These are phyloP conservation scores for Colletotrichum scovillei DNA, from an alignment of 2,329 filamentous ascomycete genomes.

Conservation along the genomic window DNA sequence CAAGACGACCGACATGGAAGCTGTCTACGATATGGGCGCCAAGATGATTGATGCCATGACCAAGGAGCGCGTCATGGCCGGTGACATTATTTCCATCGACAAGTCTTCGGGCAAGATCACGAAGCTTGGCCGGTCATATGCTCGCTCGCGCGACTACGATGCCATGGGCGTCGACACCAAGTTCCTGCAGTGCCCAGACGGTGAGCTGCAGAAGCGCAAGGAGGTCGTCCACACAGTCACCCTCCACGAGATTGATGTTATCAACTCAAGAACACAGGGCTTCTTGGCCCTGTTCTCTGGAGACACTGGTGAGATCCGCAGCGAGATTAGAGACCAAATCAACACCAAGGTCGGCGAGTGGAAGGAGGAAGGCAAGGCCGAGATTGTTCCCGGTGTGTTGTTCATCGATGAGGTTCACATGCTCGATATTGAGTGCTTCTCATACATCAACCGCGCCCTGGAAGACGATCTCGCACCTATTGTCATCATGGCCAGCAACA, in stretches of 20 bases:
- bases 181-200: constrained; percentile 97
- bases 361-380: constrained; percentile 99
- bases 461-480: constrained; percentile 96
- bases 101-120: constrained; percentile 98
- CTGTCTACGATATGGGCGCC: constrained; percentile 98
- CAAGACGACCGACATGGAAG: constrained; percentile 99
- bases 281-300: constrained; percentile 98
- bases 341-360: constrained; percentile 99
- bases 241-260: constrained; percentile 98
- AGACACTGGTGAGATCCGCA: constrained; percentile 97
- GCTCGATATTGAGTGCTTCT: constrained; percentile 99
- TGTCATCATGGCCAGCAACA: constrained; percentile 99
- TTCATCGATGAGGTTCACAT: constrained; percentile 99
- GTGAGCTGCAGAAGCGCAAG: constrained; percentile 95
- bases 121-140: constrained; percentile 94
- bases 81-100: constrained; percentile 98
- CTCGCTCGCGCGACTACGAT: constrained; percentile 96
- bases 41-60: constrained; percentile 99
- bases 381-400: constrained; percentile 95
- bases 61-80: constrained; percentile 98
- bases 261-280: constrained; percentile 98
- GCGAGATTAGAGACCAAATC: constrained; percentile 98
- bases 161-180: constrained; percentile 99
- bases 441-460: constrained; percentile 95
- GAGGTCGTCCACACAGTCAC: constrained; percentile 98